Conservation (phyloP, 164 flowering plant species). For the Umbilicus rupestris region DNA sequence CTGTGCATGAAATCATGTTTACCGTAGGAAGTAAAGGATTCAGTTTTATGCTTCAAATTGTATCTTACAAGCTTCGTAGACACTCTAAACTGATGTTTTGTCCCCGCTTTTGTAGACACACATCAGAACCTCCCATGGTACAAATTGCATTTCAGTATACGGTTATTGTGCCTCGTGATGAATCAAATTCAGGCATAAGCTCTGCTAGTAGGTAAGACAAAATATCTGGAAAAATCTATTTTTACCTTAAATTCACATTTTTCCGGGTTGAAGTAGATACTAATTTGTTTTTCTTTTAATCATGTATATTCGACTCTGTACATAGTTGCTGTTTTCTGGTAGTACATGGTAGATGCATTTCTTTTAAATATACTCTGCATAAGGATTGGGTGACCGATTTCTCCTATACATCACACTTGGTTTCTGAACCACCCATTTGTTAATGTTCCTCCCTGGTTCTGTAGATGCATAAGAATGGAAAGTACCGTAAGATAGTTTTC, state of each 20-base stretch:
- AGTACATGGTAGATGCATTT: not conserved
- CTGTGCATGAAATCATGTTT: not conserved
- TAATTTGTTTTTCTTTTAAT: no score
- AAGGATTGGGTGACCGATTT: not conserved
- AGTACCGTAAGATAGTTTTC: not conserved
- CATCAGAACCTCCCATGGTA: slow-evolving; percentile 62
- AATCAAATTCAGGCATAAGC: slow-evolving; percentile 29
- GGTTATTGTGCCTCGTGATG: slow-evolving; percentile 77
- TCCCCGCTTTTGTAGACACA: slow-evolving; percentile 38
- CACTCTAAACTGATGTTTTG: not conserved
- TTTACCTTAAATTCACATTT: no score
- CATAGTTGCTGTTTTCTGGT: not conserved
- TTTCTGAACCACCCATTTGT: not conserved
- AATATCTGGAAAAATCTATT: not conserved
- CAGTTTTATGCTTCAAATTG: not conserved
- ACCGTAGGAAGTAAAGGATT: not conserved
- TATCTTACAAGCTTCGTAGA: not conserved
- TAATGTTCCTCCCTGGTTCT: not conserved
- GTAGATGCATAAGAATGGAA: not conserved
- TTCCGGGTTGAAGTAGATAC: no score
- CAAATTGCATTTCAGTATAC: slow-evolving; percentile 93
- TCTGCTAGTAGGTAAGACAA: slow-evolving; percentile 51
- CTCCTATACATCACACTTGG: not conserved
- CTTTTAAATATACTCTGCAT: not conserved
- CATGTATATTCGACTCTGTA: no score